Percentiles rank a stretch among this genome's conserved stretches.
Evolutionary conservation across 345 rosid species (phyloP).

Genomic region (Corchorus capsularis): DNA sequence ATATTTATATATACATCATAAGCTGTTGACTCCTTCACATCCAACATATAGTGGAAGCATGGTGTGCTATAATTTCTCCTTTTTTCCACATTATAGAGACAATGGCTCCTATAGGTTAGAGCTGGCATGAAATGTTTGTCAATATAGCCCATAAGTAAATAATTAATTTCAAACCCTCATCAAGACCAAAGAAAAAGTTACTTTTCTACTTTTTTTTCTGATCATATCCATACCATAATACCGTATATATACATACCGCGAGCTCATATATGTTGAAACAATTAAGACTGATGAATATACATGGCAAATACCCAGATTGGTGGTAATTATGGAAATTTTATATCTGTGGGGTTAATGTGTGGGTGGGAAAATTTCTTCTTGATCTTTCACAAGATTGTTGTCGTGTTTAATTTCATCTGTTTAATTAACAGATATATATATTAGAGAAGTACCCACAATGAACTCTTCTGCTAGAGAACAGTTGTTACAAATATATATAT

Average conservation of each 20-base stretch:
- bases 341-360: background rate
- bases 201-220: background rate
- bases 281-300: no score
- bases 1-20: conserved; percentile 14
- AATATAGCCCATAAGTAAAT: background rate
- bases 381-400: background rate
- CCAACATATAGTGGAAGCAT: conserved; percentile 19
- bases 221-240: no score
- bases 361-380: background rate
- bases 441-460: background rate
- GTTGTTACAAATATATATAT: background rate
- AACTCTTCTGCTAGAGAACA: background rate
- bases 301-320: no score
- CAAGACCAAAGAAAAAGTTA: conserved; percentile 9
- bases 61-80: background rate
- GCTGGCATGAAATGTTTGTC: background rate
- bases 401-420: background rate
- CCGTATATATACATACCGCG: background rate
- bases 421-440: background rate
- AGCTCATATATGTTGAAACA: no score
- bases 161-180: background rate
- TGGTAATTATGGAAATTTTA: background rate
- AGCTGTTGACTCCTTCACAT: conserved; percentile 25
- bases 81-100: conserved; percentile 5
- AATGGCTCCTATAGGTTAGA: background rate